A percentile compares a stretch with the other conserved stretches of the same genome.
phyloP scores from a whole-genome alignment of 2,329 filamentous ascomycete species.

The Pestalotiopsis fici region DNA sequence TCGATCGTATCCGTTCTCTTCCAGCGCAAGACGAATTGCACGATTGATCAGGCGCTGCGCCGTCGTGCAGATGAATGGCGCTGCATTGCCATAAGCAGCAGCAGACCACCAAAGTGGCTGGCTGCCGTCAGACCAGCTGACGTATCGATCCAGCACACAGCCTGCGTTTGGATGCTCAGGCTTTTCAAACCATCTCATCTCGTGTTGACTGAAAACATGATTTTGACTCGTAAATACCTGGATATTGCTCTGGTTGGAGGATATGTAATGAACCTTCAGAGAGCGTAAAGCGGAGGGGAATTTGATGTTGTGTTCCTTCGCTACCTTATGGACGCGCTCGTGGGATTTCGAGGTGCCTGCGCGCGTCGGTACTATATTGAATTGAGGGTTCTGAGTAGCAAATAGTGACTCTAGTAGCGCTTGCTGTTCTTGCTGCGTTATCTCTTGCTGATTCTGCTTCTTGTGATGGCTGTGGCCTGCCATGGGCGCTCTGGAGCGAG shows the following conservation, averaged over 20 bases:
- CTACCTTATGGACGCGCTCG: conserved; percentile 7
- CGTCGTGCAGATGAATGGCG: conserved; percentile 16
- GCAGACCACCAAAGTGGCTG: conserved; percentile 25
- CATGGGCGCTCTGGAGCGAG: neutral
- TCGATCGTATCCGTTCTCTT: conserved; percentile 24
- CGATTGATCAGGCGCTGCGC: conserved; percentile 20
- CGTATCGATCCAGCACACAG: conserved; percentile 28
- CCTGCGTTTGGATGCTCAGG: conserved; percentile 25
- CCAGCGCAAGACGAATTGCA: conserved; percentile 27
- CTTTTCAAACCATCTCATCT: conserved; percentile 28
- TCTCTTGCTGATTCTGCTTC: neutral
- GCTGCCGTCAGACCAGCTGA: conserved; percentile 19
- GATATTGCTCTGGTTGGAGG: conserved; percentile 16
- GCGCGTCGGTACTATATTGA: neutral
- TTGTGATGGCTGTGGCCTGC: neutral
- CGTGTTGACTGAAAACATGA: conserved; percentile 26
- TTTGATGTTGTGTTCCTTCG: conserved; percentile 45
- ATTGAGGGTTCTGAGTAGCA: neutral
- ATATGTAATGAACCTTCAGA: conserved; percentile 9
- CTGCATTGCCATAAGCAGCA: conserved; percentile 1
- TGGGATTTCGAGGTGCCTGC: neutral
- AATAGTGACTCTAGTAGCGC: neutral
- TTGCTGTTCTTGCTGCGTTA: neutral
- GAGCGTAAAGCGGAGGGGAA: conserved; percentile 14
- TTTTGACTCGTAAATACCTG: conserved; percentile 8